Evolutionary conservation across 1,284 basidiomycete species (phyloP).

Genomic region (Moniliophthora roreri): DNA sequence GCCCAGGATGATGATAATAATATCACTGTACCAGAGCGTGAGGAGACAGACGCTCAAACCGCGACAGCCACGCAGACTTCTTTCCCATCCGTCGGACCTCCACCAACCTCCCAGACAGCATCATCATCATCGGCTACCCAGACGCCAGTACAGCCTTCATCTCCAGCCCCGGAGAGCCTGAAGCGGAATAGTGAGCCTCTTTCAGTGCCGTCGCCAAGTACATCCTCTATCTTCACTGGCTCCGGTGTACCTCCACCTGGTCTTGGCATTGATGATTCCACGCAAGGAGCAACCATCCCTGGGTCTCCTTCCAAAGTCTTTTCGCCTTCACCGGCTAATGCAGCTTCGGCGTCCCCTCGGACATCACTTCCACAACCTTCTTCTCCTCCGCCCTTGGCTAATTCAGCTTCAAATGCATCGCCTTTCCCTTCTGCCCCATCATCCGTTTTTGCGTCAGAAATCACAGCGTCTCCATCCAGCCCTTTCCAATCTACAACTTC

Average conservation of each 20-base stretch:
- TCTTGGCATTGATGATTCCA: background rate
- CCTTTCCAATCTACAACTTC: background rate
- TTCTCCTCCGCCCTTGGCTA: slow-evolving; percentile 3
- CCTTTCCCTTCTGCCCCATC: background rate
- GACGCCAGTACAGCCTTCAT: slow-evolving; percentile 4
- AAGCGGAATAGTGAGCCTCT: slow-evolving; percentile 9
- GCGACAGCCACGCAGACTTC: slow-evolving; percentile 41
- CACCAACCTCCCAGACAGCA: slow-evolving; percentile 10
- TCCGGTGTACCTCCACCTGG: background rate
- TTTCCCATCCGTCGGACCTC: slow-evolving; percentile 33
- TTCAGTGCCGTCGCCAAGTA: slow-evolving; percentile 18
- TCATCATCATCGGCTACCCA: background rate
- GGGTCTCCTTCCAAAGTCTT: too few species aligned
- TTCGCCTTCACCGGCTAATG: too few species aligned
- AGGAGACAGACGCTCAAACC: slow-evolving; percentile 38
- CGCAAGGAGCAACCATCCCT: background rate
- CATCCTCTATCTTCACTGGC: slow-evolving; percentile 6
- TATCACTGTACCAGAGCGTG: slow-evolving; percentile 27
- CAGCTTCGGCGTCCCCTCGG: background rate
- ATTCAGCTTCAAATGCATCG: background rate
- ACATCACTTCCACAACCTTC: slow-evolving; percentile 7
- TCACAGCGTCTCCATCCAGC: background rate
- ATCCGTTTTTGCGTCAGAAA: background rate
- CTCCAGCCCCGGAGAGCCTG: slow-evolving; percentile 7
- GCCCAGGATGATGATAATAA: slow-evolving; percentile 9